Evolutionary conservation across 441 rosid genomes (phyloP), one percentile per base, ranked within the genome.

Genomic region (Populus trichocarpa): DNA sequence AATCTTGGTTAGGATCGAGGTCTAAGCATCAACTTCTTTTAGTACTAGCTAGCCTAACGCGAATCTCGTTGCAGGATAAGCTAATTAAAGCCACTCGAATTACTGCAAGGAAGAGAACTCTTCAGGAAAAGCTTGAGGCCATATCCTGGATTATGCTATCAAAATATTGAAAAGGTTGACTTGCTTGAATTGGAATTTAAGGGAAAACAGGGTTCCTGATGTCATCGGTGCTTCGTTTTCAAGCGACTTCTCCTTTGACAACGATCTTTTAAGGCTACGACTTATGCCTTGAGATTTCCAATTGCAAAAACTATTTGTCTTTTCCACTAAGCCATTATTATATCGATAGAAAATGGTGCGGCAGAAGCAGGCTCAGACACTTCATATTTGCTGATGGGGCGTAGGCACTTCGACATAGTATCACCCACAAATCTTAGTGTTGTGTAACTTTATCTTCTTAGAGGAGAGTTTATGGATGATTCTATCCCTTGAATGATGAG

Each of bases 121-220:
- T 36, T 67, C n/a, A 50, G 74, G 73, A 68, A 67, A 67, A 70
- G 67, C 28, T 42, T 73, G 5, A 75, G 26, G 78, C 72, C 57
- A 46, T 68, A 74, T 28, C 53, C 57, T 73, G 40, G 69, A 66
- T 35, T 72, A 70, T 66, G 25, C 59, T 81, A 40, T 40, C 46
- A 3, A 40, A 40, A 40, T 1, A 40, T 40, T 40, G 46, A 66
- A 30, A 69, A 71, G 69, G 25, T 38, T 72, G 63, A 74, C 67
- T 83, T 80, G 75, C 90, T 85, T 87, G 75, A 77, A 84, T 81
- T 85, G 83, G 74, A 85, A 75, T 79, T 65, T 8, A 87, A 87
- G 89, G 69, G 67, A 78, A 40, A 79, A 11, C 8, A 46, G 71
- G 32, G 35, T 70, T 74, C 9, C n/a, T 79, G 72, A 65, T 79